These are phyloP conservation scores for Capsicum baccatum DNA, from an alignment of 257 asterid genomes.

Conservation along the genomic window DNA sequence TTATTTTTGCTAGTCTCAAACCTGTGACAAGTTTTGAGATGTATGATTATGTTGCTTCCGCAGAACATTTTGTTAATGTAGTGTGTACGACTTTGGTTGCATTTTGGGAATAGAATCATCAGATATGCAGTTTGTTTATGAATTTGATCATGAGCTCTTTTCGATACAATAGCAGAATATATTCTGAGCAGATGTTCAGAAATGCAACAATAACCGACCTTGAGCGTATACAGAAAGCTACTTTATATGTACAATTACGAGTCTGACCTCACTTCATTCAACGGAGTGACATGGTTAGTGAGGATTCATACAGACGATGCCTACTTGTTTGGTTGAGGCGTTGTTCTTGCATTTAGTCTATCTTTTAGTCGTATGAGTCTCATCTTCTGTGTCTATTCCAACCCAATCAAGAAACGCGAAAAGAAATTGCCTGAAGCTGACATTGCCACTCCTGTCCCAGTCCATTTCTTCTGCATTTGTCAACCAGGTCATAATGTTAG, in stretches of 20 bases:
- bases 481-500: conserved; percentile 29
- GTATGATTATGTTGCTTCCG: no score
- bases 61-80: no score
- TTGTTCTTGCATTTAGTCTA: not conserved
- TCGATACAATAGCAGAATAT: not conserved
- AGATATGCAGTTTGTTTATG: conserved; percentile 10
- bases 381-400: conserved; percentile 41
- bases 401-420: conserved; percentile 51
- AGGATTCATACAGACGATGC: not conserved
- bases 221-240: not conserved
- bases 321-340: not conserved
- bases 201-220: not conserved
- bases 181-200: not conserved
- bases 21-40: no score
- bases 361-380: conserved; percentile 27
- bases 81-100: not conserved
- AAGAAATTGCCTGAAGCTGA: conserved; percentile 56
- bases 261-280: conserved; percentile 9
- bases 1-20: no score
- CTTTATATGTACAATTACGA: not conserved
- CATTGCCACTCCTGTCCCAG: conserved; percentile 55
- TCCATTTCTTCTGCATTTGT: conserved; percentile 57
- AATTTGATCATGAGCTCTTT: not conserved
- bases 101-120: not conserved
- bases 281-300: not conserved